Evolutionary conservation across 257 asterid species (phyloP), one percentile per base, ranked within the genome.

Genomic region (Penstemon newberryi): DNA sequence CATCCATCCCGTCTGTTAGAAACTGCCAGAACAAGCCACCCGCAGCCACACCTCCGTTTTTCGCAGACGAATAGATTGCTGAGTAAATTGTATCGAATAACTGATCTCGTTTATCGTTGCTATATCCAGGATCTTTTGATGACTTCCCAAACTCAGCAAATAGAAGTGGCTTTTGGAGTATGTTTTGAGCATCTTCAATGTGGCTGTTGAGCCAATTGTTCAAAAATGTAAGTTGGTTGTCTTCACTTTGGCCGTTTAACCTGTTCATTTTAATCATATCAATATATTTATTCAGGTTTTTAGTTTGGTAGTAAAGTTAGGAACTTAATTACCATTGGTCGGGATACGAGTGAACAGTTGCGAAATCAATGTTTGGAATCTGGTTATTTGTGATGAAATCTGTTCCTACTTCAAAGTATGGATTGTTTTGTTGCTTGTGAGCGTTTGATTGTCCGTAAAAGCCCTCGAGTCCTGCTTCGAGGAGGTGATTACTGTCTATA

Each of bases 21-120:
- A 87, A 79, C 45, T 87, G 96, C 95, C 92, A 87, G 73, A 83
- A 87, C 53, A 89, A 19, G 47, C 88, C 89, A 6, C 92, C 86
- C 3, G 88, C 88, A 0, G 93, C 93, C n/a, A 57, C 86, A 5
- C 91, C 87, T 4, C 91, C 89, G 1, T 71, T 74, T 0, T 58
- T 65, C 0, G 95, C 96, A n/a, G 96, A 89, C 0, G 77, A 54
- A 67, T 66, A 84, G n/a, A 87, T 80, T 0, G 86, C 77, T 38
- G 83, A 69, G 49, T 89, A 89, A n/a, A 87, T 83, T 0, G 73
- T 69, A 40, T 39, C 43, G 7, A 80, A 78, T 39, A 83, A 56
- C 8, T 70, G 18, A 70, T 89, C 91, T 65, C 91, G 78, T 63
- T 78, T 62, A 7, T 46, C 18, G 7, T 77, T 57, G 59, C 37